Percentiles rank a stretch among this genome's conserved stretches.
Evolutionary conservation across 78 protist genomes (phyloP).

Genomic region (Speleostelium caveatum): DNA sequence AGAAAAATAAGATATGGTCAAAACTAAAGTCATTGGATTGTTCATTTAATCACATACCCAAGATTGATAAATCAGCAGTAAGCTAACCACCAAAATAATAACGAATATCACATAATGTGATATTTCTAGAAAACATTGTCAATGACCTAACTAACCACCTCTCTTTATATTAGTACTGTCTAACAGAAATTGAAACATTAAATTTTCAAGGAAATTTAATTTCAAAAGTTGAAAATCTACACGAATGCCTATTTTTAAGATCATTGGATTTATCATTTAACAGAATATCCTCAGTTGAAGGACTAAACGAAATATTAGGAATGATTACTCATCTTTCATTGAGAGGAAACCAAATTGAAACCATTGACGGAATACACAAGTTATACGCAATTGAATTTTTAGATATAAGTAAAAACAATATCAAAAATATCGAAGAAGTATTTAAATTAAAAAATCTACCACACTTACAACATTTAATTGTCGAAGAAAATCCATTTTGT

Average conservation of each 20-base stretch:
- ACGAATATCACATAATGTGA: background rate
- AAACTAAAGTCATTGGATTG: constrained; percentile 23
- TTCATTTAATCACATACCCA: constrained; percentile 50
- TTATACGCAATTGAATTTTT: constrained; percentile 50
- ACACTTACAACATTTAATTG: background rate
- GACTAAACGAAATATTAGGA: constrained; percentile 29
- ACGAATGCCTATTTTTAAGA: constrained; percentile 42
- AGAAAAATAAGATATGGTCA: constrained; percentile 49
- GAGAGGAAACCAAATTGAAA: constrained; percentile 27
- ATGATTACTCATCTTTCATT: constrained; percentile 21
- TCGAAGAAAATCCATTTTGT: constrained; percentile 62
- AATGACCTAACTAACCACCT: too few species aligned
- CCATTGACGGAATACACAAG: constrained; percentile 18
- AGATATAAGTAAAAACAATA: constrained; percentile 36
- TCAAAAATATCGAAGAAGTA: constrained; percentile 39
- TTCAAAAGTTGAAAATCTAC: constrained; percentile 40
- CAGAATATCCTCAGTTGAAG: background rate
- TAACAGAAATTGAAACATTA: constrained; percentile 11
- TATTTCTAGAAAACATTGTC: background rate
- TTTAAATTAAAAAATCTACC: constrained; percentile 20
- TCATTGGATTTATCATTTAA: constrained; percentile 15
- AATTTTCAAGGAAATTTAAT: constrained; percentile 63
- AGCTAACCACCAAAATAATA: background rate
- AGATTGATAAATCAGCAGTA: constrained; percentile 56
- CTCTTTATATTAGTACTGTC: constrained; percentile 15